Evolutionary conservation across 176 grass and related monocot species (phyloP).

Genomic region (Phragmites australis): DNA sequence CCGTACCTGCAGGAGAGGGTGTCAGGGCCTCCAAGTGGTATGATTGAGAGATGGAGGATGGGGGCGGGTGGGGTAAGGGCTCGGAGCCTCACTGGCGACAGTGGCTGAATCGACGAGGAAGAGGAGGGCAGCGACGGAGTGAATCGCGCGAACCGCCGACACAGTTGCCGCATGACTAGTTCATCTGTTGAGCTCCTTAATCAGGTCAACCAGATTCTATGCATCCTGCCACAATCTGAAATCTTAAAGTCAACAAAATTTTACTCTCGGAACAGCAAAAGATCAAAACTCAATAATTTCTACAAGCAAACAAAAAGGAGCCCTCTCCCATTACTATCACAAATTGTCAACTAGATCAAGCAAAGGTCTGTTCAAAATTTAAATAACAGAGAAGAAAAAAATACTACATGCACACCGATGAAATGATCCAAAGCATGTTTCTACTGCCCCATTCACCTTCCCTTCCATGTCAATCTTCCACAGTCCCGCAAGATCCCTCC

Average conservation of each 20-base stretch:
- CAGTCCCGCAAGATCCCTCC: slow-evolving; percentile 76
- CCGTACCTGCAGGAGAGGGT: slow-evolving; percentile 45
- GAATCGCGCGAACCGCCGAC: slow-evolving; percentile 46
- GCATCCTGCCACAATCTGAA: too few species aligned
- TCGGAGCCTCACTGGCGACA: slow-evolving; percentile 32
- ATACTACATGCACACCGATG: slow-evolving; percentile 84
- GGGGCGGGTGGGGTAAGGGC: background rate
- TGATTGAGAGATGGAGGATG: background rate
- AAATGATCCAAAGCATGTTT: slow-evolving; percentile 98
- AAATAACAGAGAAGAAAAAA: too few species aligned
- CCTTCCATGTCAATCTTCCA: slow-evolving; percentile 99
- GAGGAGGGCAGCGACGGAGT: slow-evolving; percentile 26
- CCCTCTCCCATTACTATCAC: too few species aligned
- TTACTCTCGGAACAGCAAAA: too few species aligned
- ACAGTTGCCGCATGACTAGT: too few species aligned
- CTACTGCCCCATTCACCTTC: slow-evolving; percentile 97
- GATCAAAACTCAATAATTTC: too few species aligned
- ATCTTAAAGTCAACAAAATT: too few species aligned
- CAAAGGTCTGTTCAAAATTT: too few species aligned
- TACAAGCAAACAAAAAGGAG: too few species aligned
- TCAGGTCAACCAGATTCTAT: too few species aligned
- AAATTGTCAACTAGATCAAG: too few species aligned
- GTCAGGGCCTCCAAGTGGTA: background rate
- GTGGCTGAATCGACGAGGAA: background rate
- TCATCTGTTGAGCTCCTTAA: too few species aligned